Base-by-base conservation (phyloP, 768 basidiomycete species). In the Asterophora lycoperdoides region DNA sequence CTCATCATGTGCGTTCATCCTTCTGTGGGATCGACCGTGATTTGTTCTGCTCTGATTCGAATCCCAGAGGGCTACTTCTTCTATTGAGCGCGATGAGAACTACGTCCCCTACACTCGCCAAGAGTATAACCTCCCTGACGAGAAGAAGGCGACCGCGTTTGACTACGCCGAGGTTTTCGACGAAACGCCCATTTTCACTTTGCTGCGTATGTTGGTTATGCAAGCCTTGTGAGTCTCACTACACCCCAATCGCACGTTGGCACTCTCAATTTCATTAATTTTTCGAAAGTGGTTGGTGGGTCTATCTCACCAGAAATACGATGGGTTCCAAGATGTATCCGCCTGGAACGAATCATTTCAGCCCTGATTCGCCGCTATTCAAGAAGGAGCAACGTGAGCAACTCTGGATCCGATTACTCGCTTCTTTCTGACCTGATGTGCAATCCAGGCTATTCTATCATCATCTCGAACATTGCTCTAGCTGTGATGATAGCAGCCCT, bases 21-120 rank as follows among this genome's bases (percentile, higher is more conserved):
- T 23, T n/a, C n/a, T n/a, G n/a, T 3, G 23, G 23, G 23, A 23
- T 23, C 23, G 3, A 23, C 3, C 23, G 23, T 23, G 6, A 23
- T 23, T 6, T 23, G 23, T 6, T 23, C 23, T 6, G 23, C 3
- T 23, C 23, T 23, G 23, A 23, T 23, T 29, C 0, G 11, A 30
- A 3, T 6, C 35, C n/a, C 43, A 75, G 73, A 74, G 74, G 70
- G 82, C 83, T 54, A 84, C 86, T 47, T 79, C 79, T 35, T 86
- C 85, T 0, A 85, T 88, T 67, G 84, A 85, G 59, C 69, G 81
- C 14, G 88, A 92, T 58, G 85, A 89, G 62, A 88, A 87, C 55
- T 85, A 81, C 49, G 78, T 86, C 5, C 84, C 83, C 38, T 70
- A 74, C 48, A 65, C 66, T 44, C 68, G 68, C 33, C 66, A 65